Evolutionary conservation across 2,329 filamentous ascomycete genomes (phyloP).

Genomic region (Corynespora cassiicola): DNA sequence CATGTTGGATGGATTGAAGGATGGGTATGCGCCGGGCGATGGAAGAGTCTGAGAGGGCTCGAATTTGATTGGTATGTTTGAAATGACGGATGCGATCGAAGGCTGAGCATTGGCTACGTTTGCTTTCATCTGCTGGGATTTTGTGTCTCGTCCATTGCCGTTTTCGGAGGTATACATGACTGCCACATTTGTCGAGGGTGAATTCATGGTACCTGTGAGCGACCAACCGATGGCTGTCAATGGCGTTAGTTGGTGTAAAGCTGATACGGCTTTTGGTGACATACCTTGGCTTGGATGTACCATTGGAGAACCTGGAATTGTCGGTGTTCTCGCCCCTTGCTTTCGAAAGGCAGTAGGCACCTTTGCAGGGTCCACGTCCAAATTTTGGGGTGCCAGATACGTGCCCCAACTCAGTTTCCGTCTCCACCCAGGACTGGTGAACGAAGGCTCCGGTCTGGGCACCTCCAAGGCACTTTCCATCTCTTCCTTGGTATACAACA

Average conservation of each 20-base stretch:
- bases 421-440: conserved; percentile 60
- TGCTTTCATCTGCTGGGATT: conserved; percentile 22
- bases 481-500: conserved; percentile 73
- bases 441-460: conserved; percentile 56
- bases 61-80: conserved; percentile 31
- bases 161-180: conserved; percentile 73
- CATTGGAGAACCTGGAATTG: conserved; percentile 52
- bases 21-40: conserved; percentile 28
- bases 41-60: conserved; percentile 27
- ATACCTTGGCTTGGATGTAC: conserved; percentile 59
- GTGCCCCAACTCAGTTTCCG: conserved; percentile 53
- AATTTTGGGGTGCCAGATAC: conserved; percentile 43
- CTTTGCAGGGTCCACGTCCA: conserved; percentile 36
- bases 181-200: conserved; percentile 81
- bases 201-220: conserved; percentile 86
- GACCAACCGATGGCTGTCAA: conserved; percentile 77
- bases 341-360: conserved; percentile 38
- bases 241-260: conserved; percentile 23
- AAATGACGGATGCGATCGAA: conserved; percentile 38
- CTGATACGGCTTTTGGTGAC: too few relatives aligned
- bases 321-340: conserved; percentile 32
- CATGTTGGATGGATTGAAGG: conserved; percentile 37
- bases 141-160: conserved; percentile 31
- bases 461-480: conserved; percentile 73
- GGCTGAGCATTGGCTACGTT: conserved; percentile 26